Evolutionary conservation across 2,329 filamentous ascomycete species (phyloP).

Genomic region (Hypoxylon sp.): DNA sequence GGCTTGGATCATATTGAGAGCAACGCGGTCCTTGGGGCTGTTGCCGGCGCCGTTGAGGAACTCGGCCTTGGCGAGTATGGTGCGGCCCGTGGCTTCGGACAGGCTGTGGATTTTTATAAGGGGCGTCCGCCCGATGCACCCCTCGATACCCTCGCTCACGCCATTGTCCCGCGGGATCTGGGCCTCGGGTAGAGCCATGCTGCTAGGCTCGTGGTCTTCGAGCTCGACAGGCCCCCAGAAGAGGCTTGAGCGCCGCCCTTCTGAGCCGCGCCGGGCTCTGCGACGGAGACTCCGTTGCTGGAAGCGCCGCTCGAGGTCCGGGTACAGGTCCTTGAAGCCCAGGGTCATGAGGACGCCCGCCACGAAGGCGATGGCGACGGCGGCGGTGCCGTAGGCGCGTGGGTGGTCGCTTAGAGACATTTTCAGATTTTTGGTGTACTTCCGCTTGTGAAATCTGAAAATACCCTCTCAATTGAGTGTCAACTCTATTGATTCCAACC

Average conservation of each 20-base stretch:
- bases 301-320: constrained; percentile 78
- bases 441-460: constrained; percentile 6
- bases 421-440: constrained; percentile 26
- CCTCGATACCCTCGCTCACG: constrained; percentile 86
- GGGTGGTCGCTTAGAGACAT: constrained; percentile 76
- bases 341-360: constrained; percentile 82
- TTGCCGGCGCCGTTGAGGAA: constrained; percentile 95
- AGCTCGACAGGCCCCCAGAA: constrained; percentile 68
- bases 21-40: constrained; percentile 95
- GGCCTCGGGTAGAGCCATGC: constrained; percentile 37
- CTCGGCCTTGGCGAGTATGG: constrained; percentile 94
- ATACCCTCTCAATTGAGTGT: constrained; percentile 1
- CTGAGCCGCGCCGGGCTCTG: constrained; percentile 25
- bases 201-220: constrained; percentile 65
- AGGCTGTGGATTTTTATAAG: constrained; percentile 88
- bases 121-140: constrained; percentile 93
- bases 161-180: constrained; percentile 47
- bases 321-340: constrained; percentile 84
- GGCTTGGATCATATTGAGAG: constrained; percentile 86
- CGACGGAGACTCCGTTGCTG: constrained; percentile 60
- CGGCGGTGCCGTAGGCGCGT: constrained; percentile 74
- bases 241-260: constrained; percentile 60
- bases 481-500: constrained; percentile 16
- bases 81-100: constrained; percentile 87
- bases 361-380: constrained; percentile 80